Conservation (phyloP, 2,329 filamentous ascomycete genomes). For the Cordyceps militaris region DNA sequence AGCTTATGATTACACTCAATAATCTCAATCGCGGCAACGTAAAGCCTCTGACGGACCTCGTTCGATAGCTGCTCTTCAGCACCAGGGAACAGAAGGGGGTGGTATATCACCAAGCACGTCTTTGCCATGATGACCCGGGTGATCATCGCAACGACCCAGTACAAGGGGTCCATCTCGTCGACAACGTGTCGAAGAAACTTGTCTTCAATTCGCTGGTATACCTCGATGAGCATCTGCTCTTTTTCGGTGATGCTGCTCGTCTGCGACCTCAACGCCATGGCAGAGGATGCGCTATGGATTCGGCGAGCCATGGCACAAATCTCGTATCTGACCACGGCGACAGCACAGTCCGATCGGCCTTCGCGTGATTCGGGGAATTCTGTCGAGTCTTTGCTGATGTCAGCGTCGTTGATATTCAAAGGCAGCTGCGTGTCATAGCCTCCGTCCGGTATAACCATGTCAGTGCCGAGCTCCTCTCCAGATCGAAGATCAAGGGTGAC, state of each 20-base stretch:
- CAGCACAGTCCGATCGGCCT: conserved; percentile 47
- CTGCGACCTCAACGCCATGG: conserved; percentile 24
- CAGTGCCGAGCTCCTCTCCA: conserved; percentile 46
- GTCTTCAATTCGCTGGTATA: conserved; percentile 47
- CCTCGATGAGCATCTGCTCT: conserved; percentile 42
- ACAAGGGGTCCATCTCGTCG: conserved; percentile 44
- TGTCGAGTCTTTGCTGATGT: conserved; percentile 39
- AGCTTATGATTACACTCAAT: conserved; percentile 62
- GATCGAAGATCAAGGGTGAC: conserved; percentile 48
- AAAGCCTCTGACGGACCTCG: conserved; percentile 60
- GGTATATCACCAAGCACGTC: conserved; percentile 70
- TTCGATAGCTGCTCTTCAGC: conserved; percentile 49
- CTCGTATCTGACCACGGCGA: conserved; percentile 43
- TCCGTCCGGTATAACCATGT: conserved; percentile 34
- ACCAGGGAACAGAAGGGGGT: conserved; percentile 60
- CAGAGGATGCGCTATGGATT: conserved; percentile 28
- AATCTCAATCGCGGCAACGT: conserved; percentile 66
- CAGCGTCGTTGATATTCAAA: conserved; percentile 43
- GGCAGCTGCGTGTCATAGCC: conserved; percentile 43
- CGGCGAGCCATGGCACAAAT: conserved; percentile 36
- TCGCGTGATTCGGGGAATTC: conserved; percentile 40
- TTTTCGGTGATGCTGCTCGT: conserved; percentile 27
- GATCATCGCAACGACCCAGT: conserved; percentile 63
- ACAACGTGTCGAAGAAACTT: conserved; percentile 48
- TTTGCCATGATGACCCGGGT: conserved; percentile 68